phyloP scores from a whole-genome alignment of 2,329 filamentous ascomycete genomes.

The Hymenoscyphus fraxineus region DNA sequence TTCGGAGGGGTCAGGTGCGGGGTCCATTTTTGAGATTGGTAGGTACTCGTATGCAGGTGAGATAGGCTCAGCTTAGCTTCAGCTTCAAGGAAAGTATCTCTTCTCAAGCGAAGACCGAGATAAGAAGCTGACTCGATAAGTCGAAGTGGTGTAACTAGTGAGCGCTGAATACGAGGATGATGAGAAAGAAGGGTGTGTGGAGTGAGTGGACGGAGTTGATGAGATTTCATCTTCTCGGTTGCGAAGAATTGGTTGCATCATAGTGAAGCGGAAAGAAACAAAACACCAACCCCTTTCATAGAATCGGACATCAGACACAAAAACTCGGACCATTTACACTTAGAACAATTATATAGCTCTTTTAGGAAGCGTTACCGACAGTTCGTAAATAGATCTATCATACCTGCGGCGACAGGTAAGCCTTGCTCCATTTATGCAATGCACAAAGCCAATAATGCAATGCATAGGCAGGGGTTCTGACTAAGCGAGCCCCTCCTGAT shows the following conservation, averaged over 20 bases:
- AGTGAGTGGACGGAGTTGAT: not conserved
- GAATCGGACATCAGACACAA: not conserved
- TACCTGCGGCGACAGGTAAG: not conserved
- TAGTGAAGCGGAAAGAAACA: not conserved
- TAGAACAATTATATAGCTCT: not conserved
- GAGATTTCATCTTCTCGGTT: not conserved
- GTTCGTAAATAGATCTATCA: not conserved
- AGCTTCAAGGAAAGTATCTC: not conserved
- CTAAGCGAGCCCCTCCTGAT: not conserved
- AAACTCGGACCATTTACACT: not conserved
- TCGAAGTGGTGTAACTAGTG: not conserved
- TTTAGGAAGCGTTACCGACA: not conserved
- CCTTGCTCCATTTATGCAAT: slow-evolving; percentile 1
- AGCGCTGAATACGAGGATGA: not conserved
- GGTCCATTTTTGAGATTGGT: slow-evolving; percentile 4
- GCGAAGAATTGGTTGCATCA: not conserved
- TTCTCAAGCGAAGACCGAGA: not conserved
- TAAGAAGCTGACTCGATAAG: not conserved
- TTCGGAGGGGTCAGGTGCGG: slow-evolving; percentile 7
- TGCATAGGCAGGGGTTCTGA: not conserved
- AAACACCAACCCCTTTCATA: not conserved
- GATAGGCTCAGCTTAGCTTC: not conserved
- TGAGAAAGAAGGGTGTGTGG: not conserved
- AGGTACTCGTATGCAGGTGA: not conserved
- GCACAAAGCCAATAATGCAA: not conserved